Conservation (phyloP, 31 red algal genomes). For the Porphyra umbilicalis region DNA sequence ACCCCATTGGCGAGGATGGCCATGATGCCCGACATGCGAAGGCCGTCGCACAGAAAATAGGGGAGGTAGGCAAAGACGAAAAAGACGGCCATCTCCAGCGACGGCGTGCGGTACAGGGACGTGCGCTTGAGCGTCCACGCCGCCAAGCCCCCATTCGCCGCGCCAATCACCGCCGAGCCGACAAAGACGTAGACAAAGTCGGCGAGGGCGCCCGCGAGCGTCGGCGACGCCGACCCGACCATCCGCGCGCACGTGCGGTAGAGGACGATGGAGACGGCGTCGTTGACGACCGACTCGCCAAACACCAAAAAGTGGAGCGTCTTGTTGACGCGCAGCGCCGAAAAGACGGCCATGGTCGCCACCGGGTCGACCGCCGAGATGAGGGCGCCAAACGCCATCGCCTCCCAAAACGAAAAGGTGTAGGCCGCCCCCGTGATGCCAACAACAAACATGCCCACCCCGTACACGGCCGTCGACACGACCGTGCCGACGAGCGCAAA, state of each 20-base stretch:
- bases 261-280: constrained; percentile 94
- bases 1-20: constrained; percentile 73
- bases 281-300: constrained; percentile 95
- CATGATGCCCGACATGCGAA: constrained; percentile 87
- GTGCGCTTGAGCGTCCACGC: constrained; percentile 79
- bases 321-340: constrained; percentile 84
- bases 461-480: constrained; percentile 78
- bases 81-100: constrained; percentile 79
- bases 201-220: constrained; percentile 50
- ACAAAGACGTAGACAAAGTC: constrained; percentile 84
- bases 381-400: constrained; percentile 89
- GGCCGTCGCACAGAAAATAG: constrained; percentile 86
- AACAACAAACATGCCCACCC: constrained; percentile 64
- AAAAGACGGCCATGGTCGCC: constrained; percentile 95
- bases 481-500: constrained; percentile 87
- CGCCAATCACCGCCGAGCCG: constrained; percentile 70
- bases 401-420: constrained; percentile 81
- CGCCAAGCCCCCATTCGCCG: constrained; percentile 24
- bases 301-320: constrained; percentile 94
- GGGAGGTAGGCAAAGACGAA: constrained; percentile 90
- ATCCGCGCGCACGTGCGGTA: constrained; percentile 77
- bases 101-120: constrained; percentile 60
- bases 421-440: constrained; percentile 56
- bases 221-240: constrained; percentile 37
- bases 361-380: constrained; percentile 97